A percentile compares a stretch with the other conserved stretches of the same genome.
phyloP scores from a whole-genome alignment of 768 basidiomycete genomes.

The Goffeauzyma gilvescens region DNA sequence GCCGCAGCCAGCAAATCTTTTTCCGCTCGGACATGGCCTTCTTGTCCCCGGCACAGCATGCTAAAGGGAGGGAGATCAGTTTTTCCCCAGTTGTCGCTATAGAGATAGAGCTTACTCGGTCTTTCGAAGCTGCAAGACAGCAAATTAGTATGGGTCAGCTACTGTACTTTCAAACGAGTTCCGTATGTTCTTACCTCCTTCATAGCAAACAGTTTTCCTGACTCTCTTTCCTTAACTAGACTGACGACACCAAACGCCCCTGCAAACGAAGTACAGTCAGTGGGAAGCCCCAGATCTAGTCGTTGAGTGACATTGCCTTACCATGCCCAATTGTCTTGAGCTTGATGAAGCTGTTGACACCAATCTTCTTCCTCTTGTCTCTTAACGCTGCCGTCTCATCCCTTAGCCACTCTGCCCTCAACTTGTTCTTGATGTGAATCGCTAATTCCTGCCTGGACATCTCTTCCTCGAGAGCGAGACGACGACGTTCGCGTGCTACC shows the following conservation, averaged over 20 bases:
- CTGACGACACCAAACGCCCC: conserved; percentile 94
- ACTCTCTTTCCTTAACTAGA: conserved; percentile 62
- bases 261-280: conserved; percentile 25
- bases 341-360: conserved; percentile 65
- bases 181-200: conserved; percentile 51
- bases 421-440: conserved; percentile 49
- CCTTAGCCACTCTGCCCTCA: conserved; percentile 58
- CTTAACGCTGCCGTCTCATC: conserved; percentile 83
- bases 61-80: conserved; percentile 36
- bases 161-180: conserved; percentile 10
- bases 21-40: conserved; percentile 90
- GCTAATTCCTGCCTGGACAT: conserved; percentile 53
- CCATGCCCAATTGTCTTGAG: conserved; percentile 91
- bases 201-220: conserved; percentile 78
- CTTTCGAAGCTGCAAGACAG: conserved; percentile 22
- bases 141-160: conserved; percentile 1
- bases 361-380: conserved; percentile 61
- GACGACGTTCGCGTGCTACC: conserved; percentile 66
- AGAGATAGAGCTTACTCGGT: conserved; percentile 20
- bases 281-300: conserved; percentile 11
- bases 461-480: conserved; percentile 70
- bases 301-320: conserved; percentile 26
- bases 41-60: conserved; percentile 90
- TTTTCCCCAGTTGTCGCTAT: conserved; percentile 48
- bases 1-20: conserved; percentile 84